These are phyloP conservation scores for Vaccinium macrocarpon DNA, from an alignment of 148 eudicot species.

Conservation along the genomic window DNA sequence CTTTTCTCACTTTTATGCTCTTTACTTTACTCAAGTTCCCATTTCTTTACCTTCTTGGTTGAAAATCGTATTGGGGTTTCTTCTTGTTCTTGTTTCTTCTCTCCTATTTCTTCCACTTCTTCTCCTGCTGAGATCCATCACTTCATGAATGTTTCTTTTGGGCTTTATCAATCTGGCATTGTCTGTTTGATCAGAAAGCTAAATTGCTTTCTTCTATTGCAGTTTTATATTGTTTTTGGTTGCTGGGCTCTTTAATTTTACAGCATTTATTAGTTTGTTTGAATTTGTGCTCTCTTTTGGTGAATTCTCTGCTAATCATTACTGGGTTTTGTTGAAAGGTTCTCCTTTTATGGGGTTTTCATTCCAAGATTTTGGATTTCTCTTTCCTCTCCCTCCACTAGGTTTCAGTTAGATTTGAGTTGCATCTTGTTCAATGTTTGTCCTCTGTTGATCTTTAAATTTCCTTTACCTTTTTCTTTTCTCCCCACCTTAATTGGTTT, in stretches of 20 bases:
- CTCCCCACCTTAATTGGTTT: background rate
- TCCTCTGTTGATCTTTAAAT: constrained; percentile 10
- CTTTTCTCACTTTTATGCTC: constrained; percentile 39
- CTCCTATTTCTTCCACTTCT: constrained; percentile 13
- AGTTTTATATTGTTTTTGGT: background rate
- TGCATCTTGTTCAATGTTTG: background rate
- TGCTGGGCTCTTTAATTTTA: background rate
- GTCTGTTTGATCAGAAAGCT: constrained; percentile 49
- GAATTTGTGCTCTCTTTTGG: background rate
- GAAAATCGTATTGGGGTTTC: constrained; percentile 18
- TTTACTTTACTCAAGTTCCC: constrained; percentile 31
- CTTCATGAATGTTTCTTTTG: constrained; percentile 22
- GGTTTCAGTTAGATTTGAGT: constrained; percentile 6
- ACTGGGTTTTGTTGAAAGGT: constrained; percentile 21
- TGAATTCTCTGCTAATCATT: constrained; percentile 13
- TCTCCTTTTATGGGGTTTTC: constrained; percentile 12
- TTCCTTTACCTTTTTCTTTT: constrained; percentile 1
- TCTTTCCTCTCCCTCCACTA: background rate
- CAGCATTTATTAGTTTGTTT: background rate
- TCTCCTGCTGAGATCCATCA: constrained; percentile 24
- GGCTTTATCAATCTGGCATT: constrained; percentile 28
- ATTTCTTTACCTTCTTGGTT: constrained; percentile 25
- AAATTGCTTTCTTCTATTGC: constrained; percentile 25
- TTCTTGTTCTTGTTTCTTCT: constrained; percentile 20
- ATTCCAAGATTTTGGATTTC: constrained; percentile 2